Evolutionary conservation across 352 stramenopile species (phyloP), one percentile per base, ranked within the genome.

Genomic region (Phytophthora sojae): DNA sequence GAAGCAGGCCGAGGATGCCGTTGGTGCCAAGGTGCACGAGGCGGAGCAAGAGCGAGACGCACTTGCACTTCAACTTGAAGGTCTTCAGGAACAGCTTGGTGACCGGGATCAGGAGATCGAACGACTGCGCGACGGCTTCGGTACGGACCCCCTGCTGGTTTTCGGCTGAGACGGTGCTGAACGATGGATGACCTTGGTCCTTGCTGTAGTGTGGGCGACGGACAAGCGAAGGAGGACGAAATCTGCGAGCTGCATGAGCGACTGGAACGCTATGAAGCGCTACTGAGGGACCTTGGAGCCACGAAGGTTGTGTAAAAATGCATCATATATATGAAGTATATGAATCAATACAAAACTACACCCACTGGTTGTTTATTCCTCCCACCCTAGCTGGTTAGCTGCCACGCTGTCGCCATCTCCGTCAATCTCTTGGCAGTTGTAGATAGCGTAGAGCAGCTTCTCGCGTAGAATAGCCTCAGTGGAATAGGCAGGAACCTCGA

Each of bases 401-500:
- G 81, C 76, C n/a, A 95, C 78, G 29, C 77, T 92, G 55, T 95
- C 84, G 14, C 86, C 82, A 59, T 98, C 93, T 6, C 85, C 92
- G 67, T 98, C 94, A 63, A 98, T 98, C 75, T 97, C 90, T 65
- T 95, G 89, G 78, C 93, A 98, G 71, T 98, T 98, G 77, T 96
- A 95, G 53, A 98, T 98, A 32, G 94, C 93, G 56, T 98, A 98
- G 14, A 93, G 65, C 23, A 98, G 64, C 67, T 94, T 95, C 45
- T 92, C 83, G 15, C 77, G 68, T 39, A 97, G 69, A 6, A 97
- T 79, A 30, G 81, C 64, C 35, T 90, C 71, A 51, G 77, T 96
- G 44, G 92, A 97, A 76, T 99, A 99, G 44, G 89, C 70, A 15
- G 98, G 97, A 23, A 99, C 69, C 32, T 97, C 96, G 32, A 99